Evolutionary conservation across 2,329 filamentous ascomycete genomes (phyloP), one percentile per base, ranked within the genome.

Genomic region (Pseudocercospora cruenta): DNA sequence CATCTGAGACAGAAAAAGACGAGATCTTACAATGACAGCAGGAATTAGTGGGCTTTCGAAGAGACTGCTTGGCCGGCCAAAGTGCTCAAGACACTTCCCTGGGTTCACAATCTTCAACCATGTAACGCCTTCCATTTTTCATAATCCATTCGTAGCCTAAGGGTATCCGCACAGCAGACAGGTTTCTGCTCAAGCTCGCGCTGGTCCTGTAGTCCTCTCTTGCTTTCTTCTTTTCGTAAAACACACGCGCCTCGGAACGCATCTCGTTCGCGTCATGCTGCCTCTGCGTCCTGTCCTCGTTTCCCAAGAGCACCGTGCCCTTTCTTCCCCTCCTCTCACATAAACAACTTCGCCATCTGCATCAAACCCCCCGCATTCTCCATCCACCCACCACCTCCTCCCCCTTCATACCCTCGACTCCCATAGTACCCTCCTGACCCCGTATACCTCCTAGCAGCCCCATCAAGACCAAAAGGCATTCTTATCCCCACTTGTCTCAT

Each of bases 401-500:
- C 70, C 68, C 62, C 45, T 24, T 64, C 80, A 75, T 83, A 83
- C 22, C 82, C 81, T 36, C 73, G 68, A 70, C 78, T 80, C 16
- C 82, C 81, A 75, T 83, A 83, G 70, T 82, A 83, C 43, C 80
- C 80, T 6, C 77, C 75, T 4, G 72, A 75, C 6, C 72, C 71
- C 21, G 1, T 33, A 36, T 36, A 19, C 55, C 55, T 58, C 31
- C 31, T 43, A 6, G 10, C 33, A 5, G 70, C 71, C 16, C 73
- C 59, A 67, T 65, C 75, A 77, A 72, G 73, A 63, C 59, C 78
- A 66, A 93, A 76, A 12, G 94, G 94, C 69, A 97, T 79, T 68
- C 90, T 85, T 67, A 98, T 83, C 22, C 94, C 94, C 78, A 97
- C 91, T 76, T 89, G 88, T 43, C 87, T 87, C 54, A 97, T 85